These are phyloP conservation scores for Nakaseomyces nivariensis DNA, from an alignment of 1,139 yeast genomes.

Conservation along the genomic window DNA sequence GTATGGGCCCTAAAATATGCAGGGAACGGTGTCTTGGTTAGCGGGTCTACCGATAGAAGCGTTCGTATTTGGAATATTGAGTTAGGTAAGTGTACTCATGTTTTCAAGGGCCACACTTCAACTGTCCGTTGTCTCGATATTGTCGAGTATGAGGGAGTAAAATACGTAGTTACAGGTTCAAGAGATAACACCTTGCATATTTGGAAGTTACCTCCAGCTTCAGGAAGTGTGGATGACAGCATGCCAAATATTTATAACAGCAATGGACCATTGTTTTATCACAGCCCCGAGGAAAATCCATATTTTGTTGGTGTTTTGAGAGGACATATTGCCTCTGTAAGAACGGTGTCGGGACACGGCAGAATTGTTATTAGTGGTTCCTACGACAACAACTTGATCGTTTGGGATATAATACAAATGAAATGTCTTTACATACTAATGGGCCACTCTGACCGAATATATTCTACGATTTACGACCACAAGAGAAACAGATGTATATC, in stretches of 20 bases:
- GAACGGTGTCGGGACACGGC: slow-evolving; percentile 82
- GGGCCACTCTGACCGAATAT: slow-evolving; percentile 83
- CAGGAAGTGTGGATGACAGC: slow-evolving; percentile 22
- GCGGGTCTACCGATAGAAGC: slow-evolving; percentile 87
- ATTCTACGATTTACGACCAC: slow-evolving; percentile 75
- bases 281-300: slow-evolving; percentile 49
- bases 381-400: slow-evolving; percentile 82
- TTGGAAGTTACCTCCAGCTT: slow-evolving; percentile 71
- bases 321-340: slow-evolving; percentile 83
- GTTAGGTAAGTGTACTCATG: slow-evolving; percentile 45
- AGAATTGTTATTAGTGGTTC: slow-evolving; percentile 82
- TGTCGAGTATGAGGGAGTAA: slow-evolving; percentile 50
- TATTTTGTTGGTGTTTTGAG: slow-evolving; percentile 63
- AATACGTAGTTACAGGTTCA: slow-evolving; percentile 75
- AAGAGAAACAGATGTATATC: slow-evolving; percentile 73
- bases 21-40: slow-evolving; percentile 47
- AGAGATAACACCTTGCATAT: slow-evolving; percentile 83
- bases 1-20: slow-evolving; percentile 94
- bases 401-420: slow-evolving; percentile 79
- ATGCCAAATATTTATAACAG: slow-evolving; percentile 8
- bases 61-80: slow-evolving; percentile 82
- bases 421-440: slow-evolving; percentile 61
- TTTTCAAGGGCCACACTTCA: slow-evolving; percentile 83
- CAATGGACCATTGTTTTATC: slow-evolving; percentile 29
- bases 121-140: slow-evolving; percentile 88